Base-by-base conservation (phyloP, 176 grass and related monocot genomes). In the Tillandsia leiboldiana region DNA sequence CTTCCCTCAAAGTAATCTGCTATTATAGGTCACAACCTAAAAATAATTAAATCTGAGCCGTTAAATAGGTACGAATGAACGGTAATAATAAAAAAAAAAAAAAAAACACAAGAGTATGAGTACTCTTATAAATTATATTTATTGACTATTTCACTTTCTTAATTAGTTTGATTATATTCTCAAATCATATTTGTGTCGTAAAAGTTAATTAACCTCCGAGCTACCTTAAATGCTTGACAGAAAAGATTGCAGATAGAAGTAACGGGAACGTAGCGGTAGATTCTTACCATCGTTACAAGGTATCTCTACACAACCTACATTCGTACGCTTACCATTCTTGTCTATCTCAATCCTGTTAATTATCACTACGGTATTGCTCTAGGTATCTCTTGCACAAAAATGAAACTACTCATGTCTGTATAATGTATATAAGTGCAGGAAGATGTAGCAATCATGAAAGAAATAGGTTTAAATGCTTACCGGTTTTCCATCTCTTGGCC, bases 401-500 rank as follows among this genome's bases (percentile, higher is more conserved):
- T 73, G 9, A 2, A 12, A 42, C 11, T 17, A 42, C 33, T 6
- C 33, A 15, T 72, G 20, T 11, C 49, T 62, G n/a, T 48, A 9
- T 13, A 3, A 65, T 18, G 67, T 71, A 42, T 71, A 42, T 10
- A 58, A 76, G 78, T 89, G 64, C 68, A 92, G 92, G 86, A 89
- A 33, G 92, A 96, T 79, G 72, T 89, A 3, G 67, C 68, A 56
- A 78, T 89, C 64, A 89, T 96, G 86, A 96, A 85, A 64, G 76
- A 74, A 12, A 76, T 89, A 74, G 92, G 88, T 63, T 73, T 96
- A 51, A 84, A 83, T 69, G 81, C 92, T 15, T 92, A 91, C 49
- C 89, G 83, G 48, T 89, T 96, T 72, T 96, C 92, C 51, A 80
- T 96, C 73, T 92, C 92, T 49, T 96, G 88, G 92, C 48, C 88